Conservation (phyloP, 2,329 filamentous ascomycete species). For the Arachnopeziza araneosa region DNA sequence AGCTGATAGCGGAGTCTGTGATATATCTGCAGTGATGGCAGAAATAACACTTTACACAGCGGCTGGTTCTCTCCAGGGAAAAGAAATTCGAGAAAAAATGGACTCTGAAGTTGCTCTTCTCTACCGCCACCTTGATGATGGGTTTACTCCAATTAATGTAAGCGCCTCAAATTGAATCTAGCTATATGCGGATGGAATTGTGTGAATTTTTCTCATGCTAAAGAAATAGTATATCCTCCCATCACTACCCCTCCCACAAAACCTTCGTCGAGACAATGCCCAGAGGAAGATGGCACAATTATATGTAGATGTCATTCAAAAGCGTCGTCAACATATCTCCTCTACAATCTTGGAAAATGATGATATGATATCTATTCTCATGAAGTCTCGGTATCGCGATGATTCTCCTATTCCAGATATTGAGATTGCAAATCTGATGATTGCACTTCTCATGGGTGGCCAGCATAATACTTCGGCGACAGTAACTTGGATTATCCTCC, state of each 20-base stretch:
- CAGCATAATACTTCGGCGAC: slow-evolving; percentile 82
- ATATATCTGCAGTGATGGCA: slow-evolving; percentile 71
- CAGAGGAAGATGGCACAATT: slow-evolving; percentile 72
- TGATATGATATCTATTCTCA: slow-evolving; percentile 57
- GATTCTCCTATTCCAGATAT: slow-evolving; percentile 68
- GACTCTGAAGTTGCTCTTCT: slow-evolving; percentile 72
- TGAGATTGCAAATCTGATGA: slow-evolving; percentile 90
- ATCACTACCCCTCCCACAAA: slow-evolving; percentile 79
- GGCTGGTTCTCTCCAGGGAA: slow-evolving; percentile 75
- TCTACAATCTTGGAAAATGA: slow-evolving; percentile 36
- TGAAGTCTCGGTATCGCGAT: slow-evolving; percentile 60
- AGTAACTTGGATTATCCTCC: slow-evolving; percentile 75
- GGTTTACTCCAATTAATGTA: slow-evolving; percentile 73
- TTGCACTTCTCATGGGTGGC: slow-evolving; percentile 84
- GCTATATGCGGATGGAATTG: no score
- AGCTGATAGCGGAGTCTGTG: slow-evolving; percentile 58
- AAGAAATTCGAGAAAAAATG: slow-evolving; percentile 72
- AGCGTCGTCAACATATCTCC: slow-evolving; percentile 47
- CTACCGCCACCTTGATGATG: slow-evolving; percentile 83
- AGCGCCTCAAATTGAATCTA: neutral
- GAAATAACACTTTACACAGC: slow-evolving; percentile 86
- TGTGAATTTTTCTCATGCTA: neutral
- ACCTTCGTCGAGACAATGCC: slow-evolving; percentile 70
- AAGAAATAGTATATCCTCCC: slow-evolving; percentile 61
- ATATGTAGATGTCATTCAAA: slow-evolving; percentile 70